Evolutionary conservation across 192 early-diverging fungal species (phyloP), one percentile per base, ranked within the genome.

Genomic region (Backusella tuberculispora): DNA sequence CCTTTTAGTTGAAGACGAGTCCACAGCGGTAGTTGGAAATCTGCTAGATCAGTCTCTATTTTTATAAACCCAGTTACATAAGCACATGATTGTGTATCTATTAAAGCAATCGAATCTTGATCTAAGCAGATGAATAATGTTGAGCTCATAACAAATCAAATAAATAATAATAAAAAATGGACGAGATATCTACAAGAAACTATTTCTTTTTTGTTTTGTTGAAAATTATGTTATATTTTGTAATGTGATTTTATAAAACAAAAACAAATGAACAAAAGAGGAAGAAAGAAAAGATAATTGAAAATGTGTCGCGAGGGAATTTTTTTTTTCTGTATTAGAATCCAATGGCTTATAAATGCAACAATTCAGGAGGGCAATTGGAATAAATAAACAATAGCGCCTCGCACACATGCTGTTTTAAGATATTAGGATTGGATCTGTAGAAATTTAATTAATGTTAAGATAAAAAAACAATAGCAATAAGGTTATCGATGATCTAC

Each of bases 271-370:
- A 19, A 60, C 53, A 60, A 56, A 56, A 60, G 53, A 60, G 53
- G 53, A 60, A 60, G 53, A 60, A 60, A 60, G 53, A 24, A 60
- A 24, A 56, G 53, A 56, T 56, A 56, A 56, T 56, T 56, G 53
- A 56, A 50, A 56, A 60, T 24, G 8, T 12, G 21, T 60, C 21
- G 53, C 53, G 53, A 60, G 53, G 53, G 53, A 60, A 60, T 26
- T 60, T 60, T 60, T 56, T 50, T 60, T 26, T 60, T 60, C 53
- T 60, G 21, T 60, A 26, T 60, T 60, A 60, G 53, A 60, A 8
- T 26, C 24, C 29, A 12, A 60, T 60, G 53, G 53, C 21, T 60
- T 60, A 12, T 60, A 13, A 60, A 12, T 60, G 53, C 53, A 60
- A 60, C 53, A 60, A 60, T 60, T 60, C 53, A 60, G 53, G 53